phyloP scores from a whole-genome alignment of 148 eudicot genomes.

The Dianthus caryophyllus region DNA sequence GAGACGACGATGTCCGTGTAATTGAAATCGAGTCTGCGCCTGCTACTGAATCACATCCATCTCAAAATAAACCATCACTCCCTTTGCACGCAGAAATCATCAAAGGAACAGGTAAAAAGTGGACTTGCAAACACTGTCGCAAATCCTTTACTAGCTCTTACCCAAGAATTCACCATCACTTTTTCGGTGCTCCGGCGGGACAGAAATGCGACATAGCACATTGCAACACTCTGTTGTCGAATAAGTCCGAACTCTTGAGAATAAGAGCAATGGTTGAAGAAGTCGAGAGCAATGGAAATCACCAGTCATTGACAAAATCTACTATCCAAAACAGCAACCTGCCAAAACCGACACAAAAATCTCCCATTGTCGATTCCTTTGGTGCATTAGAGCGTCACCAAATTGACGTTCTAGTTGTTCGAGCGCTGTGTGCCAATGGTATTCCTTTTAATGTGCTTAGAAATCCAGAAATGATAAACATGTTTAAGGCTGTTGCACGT shows the following conservation, averaged over 20 bases:
- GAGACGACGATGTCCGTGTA: not conserved
- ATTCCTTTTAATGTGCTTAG: slow-evolving; percentile 19
- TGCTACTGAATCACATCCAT: not conserved
- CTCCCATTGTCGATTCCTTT: not conserved
- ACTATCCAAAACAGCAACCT: not conserved
- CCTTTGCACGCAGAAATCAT: not conserved
- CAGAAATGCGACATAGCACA: not conserved
- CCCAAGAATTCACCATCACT: slow-evolving; percentile 3
- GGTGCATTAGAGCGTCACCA: not conserved
- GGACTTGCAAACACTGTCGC: slow-evolving; percentile 3
- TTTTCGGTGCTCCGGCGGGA: not conserved
- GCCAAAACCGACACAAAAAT: not conserved
- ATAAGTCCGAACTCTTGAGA: not conserved
- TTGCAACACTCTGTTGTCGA: not conserved
- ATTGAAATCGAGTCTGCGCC: not conserved
- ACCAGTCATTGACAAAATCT: not conserved
- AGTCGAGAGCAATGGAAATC: not conserved
- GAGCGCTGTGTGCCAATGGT: slow-evolving; percentile 10
- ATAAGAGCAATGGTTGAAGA: not conserved
- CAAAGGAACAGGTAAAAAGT: not conserved
- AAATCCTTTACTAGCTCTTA: slow-evolving; percentile 2
- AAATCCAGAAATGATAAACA: slow-evolving; percentile 9
- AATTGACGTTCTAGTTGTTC: not conserved
- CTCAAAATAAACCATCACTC: not conserved
- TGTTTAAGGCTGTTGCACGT: not conserved